These are phyloP conservation scores for Cladosporium oxysporum DNA, from an alignment of 2,329 filamentous ascomycete species.

Conservation along the genomic window DNA sequence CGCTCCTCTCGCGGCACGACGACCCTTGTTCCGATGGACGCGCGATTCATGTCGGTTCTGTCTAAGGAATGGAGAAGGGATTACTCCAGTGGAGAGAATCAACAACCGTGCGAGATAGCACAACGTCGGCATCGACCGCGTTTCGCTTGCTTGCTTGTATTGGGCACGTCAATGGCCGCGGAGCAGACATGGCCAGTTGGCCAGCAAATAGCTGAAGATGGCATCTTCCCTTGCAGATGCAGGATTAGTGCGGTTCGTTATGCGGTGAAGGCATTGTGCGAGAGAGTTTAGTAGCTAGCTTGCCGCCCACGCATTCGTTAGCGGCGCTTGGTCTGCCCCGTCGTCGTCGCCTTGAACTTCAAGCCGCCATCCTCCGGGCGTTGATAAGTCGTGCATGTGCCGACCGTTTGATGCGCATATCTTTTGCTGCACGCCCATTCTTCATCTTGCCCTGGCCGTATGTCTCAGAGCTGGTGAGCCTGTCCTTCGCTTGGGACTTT, in stretches of 20 bases:
- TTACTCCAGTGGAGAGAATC: not conserved
- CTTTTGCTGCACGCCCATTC: not conserved
- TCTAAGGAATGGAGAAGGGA: constrained; percentile 6
- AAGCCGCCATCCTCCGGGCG: not conserved
- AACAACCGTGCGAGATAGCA: constrained; percentile 9
- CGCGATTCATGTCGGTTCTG: not conserved
- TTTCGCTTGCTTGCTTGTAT: not conserved
- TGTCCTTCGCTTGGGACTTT: not conserved
- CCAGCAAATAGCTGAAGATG: not conserved
- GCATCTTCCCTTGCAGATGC: not conserved
- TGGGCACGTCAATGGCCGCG: not conserved
- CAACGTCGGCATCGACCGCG: not conserved
- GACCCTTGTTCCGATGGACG: not conserved
- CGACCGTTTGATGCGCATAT: not conserved
- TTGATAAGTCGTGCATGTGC: constrained; percentile 11
- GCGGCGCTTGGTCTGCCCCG: not conserved
- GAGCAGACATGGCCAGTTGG: not conserved
- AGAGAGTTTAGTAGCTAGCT: not conserved
- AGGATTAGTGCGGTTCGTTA: not conserved
- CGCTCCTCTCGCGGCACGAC: not conserved
- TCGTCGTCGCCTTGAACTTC: not conserved
- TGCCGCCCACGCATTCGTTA: constrained; percentile 4
- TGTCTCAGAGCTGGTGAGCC: not conserved
- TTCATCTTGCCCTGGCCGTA: not conserved
- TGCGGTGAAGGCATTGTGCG: constrained; percentile 2